These are phyloP conservation scores for Tricholoma sp. DNA, from an alignment of 768 basidiomycete genomes.

Conservation along the genomic window DNA sequence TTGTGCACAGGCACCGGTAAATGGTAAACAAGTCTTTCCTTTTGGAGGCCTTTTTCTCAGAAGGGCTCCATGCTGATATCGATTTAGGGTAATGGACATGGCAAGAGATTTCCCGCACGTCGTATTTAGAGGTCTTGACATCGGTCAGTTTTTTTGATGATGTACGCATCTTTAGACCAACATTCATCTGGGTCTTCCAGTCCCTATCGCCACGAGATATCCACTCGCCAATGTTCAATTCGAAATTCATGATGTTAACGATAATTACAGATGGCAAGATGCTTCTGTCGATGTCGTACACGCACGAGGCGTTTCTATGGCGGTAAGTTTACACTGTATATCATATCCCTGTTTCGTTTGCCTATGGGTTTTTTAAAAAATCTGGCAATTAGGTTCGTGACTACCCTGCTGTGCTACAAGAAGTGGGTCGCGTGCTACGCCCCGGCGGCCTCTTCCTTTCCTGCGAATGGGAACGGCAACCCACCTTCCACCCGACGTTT, in stretches of 20 bases:
- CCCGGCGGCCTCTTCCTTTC: slow-evolving; percentile 69
- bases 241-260: slow-evolving; percentile 60
- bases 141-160: slow-evolving; percentile 46
- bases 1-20: slow-evolving; percentile 71
- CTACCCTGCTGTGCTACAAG: slow-evolving; percentile 47
- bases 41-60: slow-evolving; percentile 14
- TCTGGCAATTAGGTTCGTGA: slow-evolving; percentile 42
- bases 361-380: neutral
- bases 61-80: slow-evolving; percentile 6
- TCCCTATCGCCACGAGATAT: slow-evolving; percentile 65
- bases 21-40: slow-evolving; percentile 46
- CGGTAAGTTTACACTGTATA: slow-evolving; percentile 36
- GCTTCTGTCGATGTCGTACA: slow-evolving; percentile 65
- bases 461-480: slow-evolving; percentile 50
- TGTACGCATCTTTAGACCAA: neutral
- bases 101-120: slow-evolving; percentile 59
- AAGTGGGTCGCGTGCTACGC: slow-evolving; percentile 59
- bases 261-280: slow-evolving; percentile 43
- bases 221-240: slow-evolving; percentile 59
- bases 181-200: slow-evolving; percentile 28
- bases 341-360: neutral
- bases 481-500: slow-evolving; percentile 32
- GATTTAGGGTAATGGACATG: slow-evolving; percentile 68
- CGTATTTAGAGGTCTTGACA: slow-evolving; percentile 67
- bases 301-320: slow-evolving; percentile 53